Evolutionary conservation across 2,329 filamentous ascomycete species (phyloP), one percentile per base, ranked within the genome.

Genomic region (Penicillium sp.): DNA sequence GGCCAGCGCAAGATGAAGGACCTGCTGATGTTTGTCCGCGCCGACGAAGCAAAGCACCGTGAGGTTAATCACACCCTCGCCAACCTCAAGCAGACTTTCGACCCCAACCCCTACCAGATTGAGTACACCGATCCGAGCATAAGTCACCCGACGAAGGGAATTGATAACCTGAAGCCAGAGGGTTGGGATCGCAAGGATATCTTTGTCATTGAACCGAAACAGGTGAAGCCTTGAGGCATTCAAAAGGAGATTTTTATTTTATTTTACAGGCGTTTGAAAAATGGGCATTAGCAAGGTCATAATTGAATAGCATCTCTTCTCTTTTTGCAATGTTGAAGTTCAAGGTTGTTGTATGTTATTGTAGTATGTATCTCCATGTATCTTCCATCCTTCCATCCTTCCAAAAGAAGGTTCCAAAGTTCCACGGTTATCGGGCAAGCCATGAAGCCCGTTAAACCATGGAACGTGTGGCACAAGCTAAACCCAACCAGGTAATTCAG

Each of bases 1-100:
- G 89, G 86, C 2, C 81, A 89, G 57, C 84, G 88, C 27, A 90
- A 86, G 2, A 96, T 99, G 90, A 85, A 83, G 67, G 91, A 97
- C 70, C 77, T 97, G 60, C 82, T 97, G 52, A 78, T 94, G 50
- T 97, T 97, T 73, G 90, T 97, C 65, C 84, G 93, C 31, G 90
- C 89, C n/a, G 90, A 93, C 70, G 92, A 96, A 75, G 90, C 90
- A 4, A 90, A 90, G 73, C 92, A 96, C 71, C 84, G 94, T 35
- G 94, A 96, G 71, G 93, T 97, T 67, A 97, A 99, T 77, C 94
- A 99, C 74, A 97, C 94, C 0, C 78, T 99, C 42, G 87, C 89
- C 51, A 97, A 97, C 72, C 80, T 99, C 58, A 81, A 96, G 66
- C 91, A 94, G 72, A 86, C 85, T 52, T 82, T 87, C 35, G 94